Conservation (phyloP, 1,284 basidiomycete genomes). For the Apiotrichum laibachii region DNA sequence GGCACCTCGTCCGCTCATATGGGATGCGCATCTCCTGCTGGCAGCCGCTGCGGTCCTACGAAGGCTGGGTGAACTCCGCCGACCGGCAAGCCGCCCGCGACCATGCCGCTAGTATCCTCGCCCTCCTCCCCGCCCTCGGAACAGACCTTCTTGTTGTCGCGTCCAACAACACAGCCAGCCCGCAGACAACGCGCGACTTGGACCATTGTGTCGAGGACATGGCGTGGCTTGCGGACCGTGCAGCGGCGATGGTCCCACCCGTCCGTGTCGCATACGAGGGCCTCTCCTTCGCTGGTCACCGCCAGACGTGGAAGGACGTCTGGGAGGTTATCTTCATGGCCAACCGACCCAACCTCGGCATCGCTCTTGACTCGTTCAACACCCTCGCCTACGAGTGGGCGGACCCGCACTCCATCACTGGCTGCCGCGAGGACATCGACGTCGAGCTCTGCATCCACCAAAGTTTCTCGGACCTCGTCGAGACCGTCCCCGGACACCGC, state of each 20-base stretch:
- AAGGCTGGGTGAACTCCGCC: slow-evolving; percentile 1
- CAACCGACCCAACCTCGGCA: slow-evolving; percentile 11
- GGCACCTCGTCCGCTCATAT: background rate
- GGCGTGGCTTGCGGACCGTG: slow-evolving; percentile 5
- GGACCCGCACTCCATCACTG: background rate
- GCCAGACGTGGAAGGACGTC: slow-evolving; percentile 6
- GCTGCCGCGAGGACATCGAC: background rate
- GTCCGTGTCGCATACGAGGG: slow-evolving; percentile 6
- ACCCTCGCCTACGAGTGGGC: slow-evolving; percentile 8
- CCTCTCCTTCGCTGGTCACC: slow-evolving; percentile 6
- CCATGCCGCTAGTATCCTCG: slow-evolving; percentile 1
- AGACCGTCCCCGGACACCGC: background rate
- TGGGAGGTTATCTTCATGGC: slow-evolving; percentile 7
- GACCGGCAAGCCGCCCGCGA: background rate
- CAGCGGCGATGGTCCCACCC: background rate
- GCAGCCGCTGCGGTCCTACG: slow-evolving; percentile 9
- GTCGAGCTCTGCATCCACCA: background rate
- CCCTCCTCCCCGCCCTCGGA: slow-evolving; percentile 5
- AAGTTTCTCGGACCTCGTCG: slow-evolving; percentile 2
- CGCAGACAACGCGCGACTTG: background rate
- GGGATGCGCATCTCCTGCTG: slow-evolving; percentile 7
- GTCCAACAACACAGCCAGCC: background rate
- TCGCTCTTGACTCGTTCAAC: slow-evolving; percentile 15
- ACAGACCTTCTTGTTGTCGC: slow-evolving; percentile 10
- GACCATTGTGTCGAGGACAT: slow-evolving; percentile 1